Base-by-base conservation (phyloP, 352 stramenopile species). In the Thalassiosira hispida region DNA sequence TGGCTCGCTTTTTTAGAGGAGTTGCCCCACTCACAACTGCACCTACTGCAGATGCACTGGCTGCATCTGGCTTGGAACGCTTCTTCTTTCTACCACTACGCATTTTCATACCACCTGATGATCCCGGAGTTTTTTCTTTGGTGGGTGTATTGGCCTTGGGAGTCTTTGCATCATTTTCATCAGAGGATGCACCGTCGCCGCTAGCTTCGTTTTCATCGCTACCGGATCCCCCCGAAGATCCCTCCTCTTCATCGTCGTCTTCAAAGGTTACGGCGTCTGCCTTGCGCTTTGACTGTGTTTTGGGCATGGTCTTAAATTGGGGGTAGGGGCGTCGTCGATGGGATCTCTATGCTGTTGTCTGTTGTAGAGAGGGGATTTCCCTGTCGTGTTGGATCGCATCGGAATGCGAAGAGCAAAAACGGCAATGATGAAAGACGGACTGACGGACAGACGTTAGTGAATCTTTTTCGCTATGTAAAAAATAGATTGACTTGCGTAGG, bases 51-150 rank as follows among this genome's bases (percentile, higher is more conserved):
- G 27, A 9, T 31, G 27, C 38, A 8, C 12, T 23, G 7, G 44
- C 18, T 14, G 12, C 47, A 29, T n/a, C 29, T 5, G 23, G 22
- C 46, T 38, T 49, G 31, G 27, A 2, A 16, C 68, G 38, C 29
- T 68, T 77, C 68, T 77, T 77, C 42, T 77, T 77, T 42, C 35
- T 77, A 29, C 68, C 68, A 16, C 40, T 62, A 33, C 68, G 44
- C 68, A 77, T 77, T 0, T 11, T 62, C 68, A 77, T 77, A 3
- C 62, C 62, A 9, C 16, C 16, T 14, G 55, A 63, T 9, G 55
- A 63, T 18, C 38, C 55, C 0, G 55, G 55, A 29, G 55, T 63
- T 29, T 49, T 63, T 16, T n/a, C 12, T 29, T 27, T 20, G 29
- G 55, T 23, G 27, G 27, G 9, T 18, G 9, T 49, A 16, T 49